These are phyloP conservation scores for Aristolochia contorta DNA, from an alignment of 164 flowering plant species.

Conservation along the genomic window DNA sequence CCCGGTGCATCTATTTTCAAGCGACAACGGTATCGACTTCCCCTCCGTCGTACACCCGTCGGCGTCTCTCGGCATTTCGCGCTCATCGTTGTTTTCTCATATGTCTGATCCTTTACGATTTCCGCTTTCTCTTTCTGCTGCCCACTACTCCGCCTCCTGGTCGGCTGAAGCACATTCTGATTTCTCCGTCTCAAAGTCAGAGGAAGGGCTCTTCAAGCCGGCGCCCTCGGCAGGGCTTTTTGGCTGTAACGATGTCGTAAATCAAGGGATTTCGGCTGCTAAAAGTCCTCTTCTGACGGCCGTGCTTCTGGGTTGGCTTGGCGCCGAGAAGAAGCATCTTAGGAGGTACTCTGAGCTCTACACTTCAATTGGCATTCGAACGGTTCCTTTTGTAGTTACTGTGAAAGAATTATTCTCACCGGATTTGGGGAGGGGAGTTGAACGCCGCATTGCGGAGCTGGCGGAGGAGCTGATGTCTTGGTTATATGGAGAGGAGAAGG, in stretches of 20 bases:
- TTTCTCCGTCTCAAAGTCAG: conserved; percentile 6
- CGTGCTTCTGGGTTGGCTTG: conserved; percentile 91
- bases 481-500: conserved; percentile 37
- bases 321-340: conserved; percentile 67
- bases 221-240: background rate
- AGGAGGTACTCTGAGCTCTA: conserved; percentile 77
- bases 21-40: background rate
- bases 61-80: background rate
- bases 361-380: conserved; percentile 49
- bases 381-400: conserved; percentile 58
- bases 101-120: conserved; percentile 10
- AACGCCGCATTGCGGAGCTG: conserved; percentile 33
- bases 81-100: background rate
- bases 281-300: conserved; percentile 33
- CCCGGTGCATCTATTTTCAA: conserved; percentile 2
- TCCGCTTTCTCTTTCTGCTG: conserved; percentile 20
- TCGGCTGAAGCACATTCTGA: conserved; percentile 1
- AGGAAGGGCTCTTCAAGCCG: background rate
- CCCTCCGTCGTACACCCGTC: conserved; percentile 1
- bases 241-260: background rate
- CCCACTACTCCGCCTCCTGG: conserved; percentile 5
- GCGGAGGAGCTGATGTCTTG: conserved; percentile 47
- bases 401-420: conserved; percentile 44
- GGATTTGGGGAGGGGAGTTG: conserved; percentile 54
- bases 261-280: conserved; percentile 3